Base-by-base conservation (phyloP, 805 yeast species). In the Lipomyces yamanashiensis region DNA sequence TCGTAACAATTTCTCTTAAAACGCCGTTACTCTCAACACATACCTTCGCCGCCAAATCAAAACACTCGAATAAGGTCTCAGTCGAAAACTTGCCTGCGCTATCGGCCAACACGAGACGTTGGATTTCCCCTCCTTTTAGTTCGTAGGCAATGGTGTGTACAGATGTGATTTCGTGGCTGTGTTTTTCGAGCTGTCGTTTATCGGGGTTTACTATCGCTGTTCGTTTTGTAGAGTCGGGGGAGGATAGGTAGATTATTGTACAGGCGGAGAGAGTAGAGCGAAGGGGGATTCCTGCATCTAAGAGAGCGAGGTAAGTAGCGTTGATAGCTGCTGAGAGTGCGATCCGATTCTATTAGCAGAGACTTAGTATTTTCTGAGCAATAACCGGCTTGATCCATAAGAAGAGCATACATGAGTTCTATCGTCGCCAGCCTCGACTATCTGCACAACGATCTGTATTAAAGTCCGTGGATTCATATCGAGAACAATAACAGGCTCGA, bases 211-310 rank as follows among this genome's bases (percentile, higher is more conserved):
- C 54, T 9, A 70, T 36, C 7, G 72, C 64, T 28, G 75, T 37
- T 19, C 17, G 47, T 21, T 44, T 19, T 3, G 28, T 15, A 33
- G 37, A 34, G 34, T 39, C 34, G 15, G 48, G 40, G 34, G 60
- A 23, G 3, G 50, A 12, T 34, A 34, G 13, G 44, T 43, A 47
- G 7, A 64, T 19, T 10, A 63, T 45, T 12, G 60, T 54, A 45
- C 62, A 56, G 15, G 69, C 67, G 2, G 69, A 55, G 19, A 66
- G n/a, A 9, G 68, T 63, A 12, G 68, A 55, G 15, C 62, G 51
- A 9, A 93, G 75, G 0, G 91, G 87, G 19, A 92, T 80, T 52
- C 90, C 91, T 7, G 96, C 88, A 74, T 92, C 93, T 1, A 92
- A 74, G 50, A 93, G 80, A 0, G 98, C 96, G 67, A 89, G 76